These are phyloP conservation scores for Vaccinium vitisidaea DNA, from an alignment of 148 eudicot genomes.

Conservation along the genomic window DNA sequence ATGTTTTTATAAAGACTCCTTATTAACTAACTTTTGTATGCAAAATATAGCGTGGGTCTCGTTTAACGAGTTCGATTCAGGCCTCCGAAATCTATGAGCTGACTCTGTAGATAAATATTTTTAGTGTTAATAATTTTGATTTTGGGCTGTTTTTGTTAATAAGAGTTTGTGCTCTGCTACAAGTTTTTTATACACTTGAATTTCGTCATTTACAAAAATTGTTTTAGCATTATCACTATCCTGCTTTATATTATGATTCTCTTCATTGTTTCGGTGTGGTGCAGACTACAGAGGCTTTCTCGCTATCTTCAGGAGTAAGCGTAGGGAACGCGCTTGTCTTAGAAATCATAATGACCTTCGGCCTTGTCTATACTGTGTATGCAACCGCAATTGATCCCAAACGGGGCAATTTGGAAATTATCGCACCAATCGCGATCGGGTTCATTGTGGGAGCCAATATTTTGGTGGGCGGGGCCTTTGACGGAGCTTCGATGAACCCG, in stretches of 20 bases:
- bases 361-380: conserved; percentile 13
- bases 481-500: conserved; percentile 9
- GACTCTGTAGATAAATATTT: too few relatives aligned
- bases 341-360: conserved; percentile 13
- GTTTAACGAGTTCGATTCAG: too few relatives aligned
- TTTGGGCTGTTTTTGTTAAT: too few relatives aligned
- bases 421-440: conserved; percentile 11
- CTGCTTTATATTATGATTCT: not conserved
- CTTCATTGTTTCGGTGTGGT: not conserved
- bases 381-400: conserved; percentile 2
- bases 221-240: too few relatives aligned
- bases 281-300: not conserved
- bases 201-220: too few relatives aligned
- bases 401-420: not conserved
- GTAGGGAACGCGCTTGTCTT: not conserved
- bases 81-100: too few relatives aligned
- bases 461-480: conserved; percentile 9
- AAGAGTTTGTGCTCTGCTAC: too few relatives aligned
- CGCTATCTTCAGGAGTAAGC: not conserved
- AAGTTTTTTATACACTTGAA: too few relatives aligned
- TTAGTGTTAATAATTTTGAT: too few relatives aligned
- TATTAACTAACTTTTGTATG: too few relatives aligned
- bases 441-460: conserved; percentile 13
- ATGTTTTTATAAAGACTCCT: too few relatives aligned
- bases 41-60: too few relatives aligned